These are phyloP conservation scores for Ophiocordyceps polyrhachis-furcata DNA, from an alignment of 2,329 filamentous ascomycete species.

Conservation along the genomic window DNA sequence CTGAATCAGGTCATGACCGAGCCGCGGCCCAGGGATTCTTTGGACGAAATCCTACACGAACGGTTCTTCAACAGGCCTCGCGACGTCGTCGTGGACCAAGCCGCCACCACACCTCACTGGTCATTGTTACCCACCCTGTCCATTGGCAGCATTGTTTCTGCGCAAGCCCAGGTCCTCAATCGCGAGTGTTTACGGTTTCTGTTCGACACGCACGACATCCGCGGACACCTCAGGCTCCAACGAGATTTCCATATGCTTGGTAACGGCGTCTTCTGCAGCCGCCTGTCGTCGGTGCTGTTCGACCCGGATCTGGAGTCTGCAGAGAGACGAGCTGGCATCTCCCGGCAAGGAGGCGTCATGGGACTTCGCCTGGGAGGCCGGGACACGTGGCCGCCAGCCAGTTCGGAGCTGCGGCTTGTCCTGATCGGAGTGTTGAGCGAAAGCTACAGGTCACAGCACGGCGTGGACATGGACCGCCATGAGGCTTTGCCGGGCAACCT, in stretches of 20 bases:
- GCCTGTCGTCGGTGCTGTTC: conserved; percentile 68
- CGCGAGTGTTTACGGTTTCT: conserved; percentile 56
- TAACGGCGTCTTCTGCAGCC: conserved; percentile 66
- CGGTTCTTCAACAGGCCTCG: conserved; percentile 16
- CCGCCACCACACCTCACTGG: conserved; percentile 31
- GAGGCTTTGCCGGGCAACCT: conserved; percentile 44
- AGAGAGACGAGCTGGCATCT: conserved; percentile 50
- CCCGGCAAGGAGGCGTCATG: conserved; percentile 52
- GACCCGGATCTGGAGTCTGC: conserved; percentile 65
- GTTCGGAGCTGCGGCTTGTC: conserved; percentile 76
- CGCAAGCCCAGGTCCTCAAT: conserved; percentile 62
- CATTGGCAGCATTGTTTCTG: conserved; percentile 52
- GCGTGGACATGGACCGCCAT: conserved; percentile 6
- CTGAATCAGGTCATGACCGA: conserved; percentile 16
- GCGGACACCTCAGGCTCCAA: conserved; percentile 55
- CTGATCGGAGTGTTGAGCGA: conserved; percentile 74
- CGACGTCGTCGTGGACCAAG: conserved; percentile 4
- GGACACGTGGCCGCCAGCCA: conserved; percentile 81
- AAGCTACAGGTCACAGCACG: conserved; percentile 31
- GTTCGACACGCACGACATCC: conserved; percentile 54
- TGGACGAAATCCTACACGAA: conserved; percentile 21
- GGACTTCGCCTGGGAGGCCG: conserved; percentile 68
- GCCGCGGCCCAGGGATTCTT: conserved; percentile 11
- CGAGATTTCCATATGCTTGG: conserved; percentile 68
- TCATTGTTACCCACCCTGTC: conserved; percentile 50